These are phyloP conservation scores for Suillus bovinus DNA, from an alignment of 768 basidiomycete genomes.

Conservation along the genomic window DNA sequence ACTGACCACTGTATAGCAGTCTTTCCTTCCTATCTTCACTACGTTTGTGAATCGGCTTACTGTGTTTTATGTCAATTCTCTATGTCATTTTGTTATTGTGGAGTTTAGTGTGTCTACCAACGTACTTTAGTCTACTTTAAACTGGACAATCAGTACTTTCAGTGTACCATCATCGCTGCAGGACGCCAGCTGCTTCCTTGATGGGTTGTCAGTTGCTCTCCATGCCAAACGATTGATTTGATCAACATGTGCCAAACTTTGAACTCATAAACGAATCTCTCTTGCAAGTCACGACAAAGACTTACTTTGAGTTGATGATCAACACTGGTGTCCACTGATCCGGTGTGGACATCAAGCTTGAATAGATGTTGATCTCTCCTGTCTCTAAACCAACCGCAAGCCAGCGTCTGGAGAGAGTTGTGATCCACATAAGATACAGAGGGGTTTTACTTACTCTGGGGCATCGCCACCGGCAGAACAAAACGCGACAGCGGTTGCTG, in stretches of 20 bases:
- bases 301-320: conserved; percentile 55
- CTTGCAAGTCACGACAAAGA: conserved; percentile 11
- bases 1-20: conserved; percentile 72
- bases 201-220: conserved; percentile 47
- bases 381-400: conserved; percentile 86
- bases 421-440: conserved; percentile 7
- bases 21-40: conserved; percentile 12
- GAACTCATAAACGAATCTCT: background rate
- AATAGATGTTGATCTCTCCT: conserved; percentile 71
- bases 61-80: conserved; percentile 9
- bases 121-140: conserved; percentile 47
- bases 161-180: conserved; percentile 94
- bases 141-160: conserved; percentile 67
- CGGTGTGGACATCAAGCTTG: conserved; percentile 31
- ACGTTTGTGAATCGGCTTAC: conserved; percentile 18
- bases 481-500: conserved; percentile 83
- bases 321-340: conserved; percentile 48
- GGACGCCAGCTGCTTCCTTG: conserved; percentile 65
- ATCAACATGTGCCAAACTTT: conserved; percentile 70
- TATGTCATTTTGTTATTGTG: background rate
- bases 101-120: conserved; percentile 10
- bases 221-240: conserved; percentile 84
- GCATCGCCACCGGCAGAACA: conserved; percentile 36
- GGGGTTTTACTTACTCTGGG: conserved; percentile 40
- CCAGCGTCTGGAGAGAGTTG: conserved; percentile 39